Base-by-base conservation (phyloP, 345 rosid species). In the Camelina laxa region DNA sequence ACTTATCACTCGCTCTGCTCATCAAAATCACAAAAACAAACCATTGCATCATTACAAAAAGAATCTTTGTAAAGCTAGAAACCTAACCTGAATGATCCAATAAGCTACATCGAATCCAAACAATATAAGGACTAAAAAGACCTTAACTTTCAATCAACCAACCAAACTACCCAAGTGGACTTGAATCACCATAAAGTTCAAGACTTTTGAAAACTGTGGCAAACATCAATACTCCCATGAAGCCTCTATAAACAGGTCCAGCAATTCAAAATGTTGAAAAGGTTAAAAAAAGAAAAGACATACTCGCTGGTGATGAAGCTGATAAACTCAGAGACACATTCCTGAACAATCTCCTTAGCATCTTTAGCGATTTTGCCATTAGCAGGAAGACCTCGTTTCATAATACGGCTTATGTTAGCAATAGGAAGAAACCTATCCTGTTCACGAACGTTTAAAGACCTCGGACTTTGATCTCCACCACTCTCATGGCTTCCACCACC, bases 261-360 rank as follows among this genome's bases (percentile, higher is more conserved):
- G 49, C 20, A 22, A 51, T 53, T 30, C n/a, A 42, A 47, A 61
- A 33, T 35, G 10, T 49, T 15, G 15, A 31, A 41, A 35, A 33
- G 24, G 12, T 38, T n/a, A 4, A 39, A 38, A 51, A 57, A 24
- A 4, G 3, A 41, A 22, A 51, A 57, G 47, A 1, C 91, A 31
- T 73, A 94, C 98, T 94, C 98, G 98, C 97, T 91, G 67, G 98
- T 94, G 82, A 94, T 66, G 85, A 94, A 94, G 84, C 97, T 88
- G 80, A 94, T 94, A 79, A 94, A 94, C 81, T 94, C 96, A 16
- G 97, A 91, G 47, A 94, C 97, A 74, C 98, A 94, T 61, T 94
- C 98, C 84, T 94, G 97, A 13, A 94, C 88, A 75, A 87, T 91
- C 83, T 94, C 98, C 75, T 94, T 94, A n/a, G 96, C 95, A 35